Evolutionary conservation across 768 basidiomycete genomes (phyloP).

Genomic region (Serendipita vermifera): DNA sequence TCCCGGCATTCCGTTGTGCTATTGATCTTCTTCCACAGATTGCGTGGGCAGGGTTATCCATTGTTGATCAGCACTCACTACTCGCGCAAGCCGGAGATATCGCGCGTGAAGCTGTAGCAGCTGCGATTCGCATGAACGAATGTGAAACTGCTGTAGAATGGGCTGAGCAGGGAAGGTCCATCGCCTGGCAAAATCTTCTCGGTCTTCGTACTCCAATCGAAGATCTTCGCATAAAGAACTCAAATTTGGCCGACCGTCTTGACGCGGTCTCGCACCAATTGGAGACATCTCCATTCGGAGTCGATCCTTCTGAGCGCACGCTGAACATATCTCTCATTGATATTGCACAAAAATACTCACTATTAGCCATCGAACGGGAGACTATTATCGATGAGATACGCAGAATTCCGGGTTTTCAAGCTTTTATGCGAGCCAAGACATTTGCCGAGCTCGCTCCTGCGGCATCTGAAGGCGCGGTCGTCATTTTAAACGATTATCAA

Average conservation of each 20-base stretch:
- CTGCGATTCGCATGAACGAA: slow-evolving; percentile 8
- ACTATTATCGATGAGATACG: too few relatives aligned
- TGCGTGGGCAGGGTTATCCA: too few relatives aligned
- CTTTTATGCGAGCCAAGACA: slow-evolving; percentile 15
- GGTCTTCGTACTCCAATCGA: slow-evolving; percentile 21
- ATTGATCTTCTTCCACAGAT: too few relatives aligned
- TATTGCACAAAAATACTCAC: too few relatives aligned
- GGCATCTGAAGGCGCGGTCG: slow-evolving; percentile 16
- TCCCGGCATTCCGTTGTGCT: too few relatives aligned
- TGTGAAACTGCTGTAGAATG: slow-evolving; percentile 19
- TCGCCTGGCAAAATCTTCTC: slow-evolving; percentile 21
- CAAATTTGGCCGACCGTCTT: slow-evolving; percentile 13
- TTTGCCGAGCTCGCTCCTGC: slow-evolving; percentile 14
- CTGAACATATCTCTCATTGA: background rate
- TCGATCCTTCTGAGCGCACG: background rate
- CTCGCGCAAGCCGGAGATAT: too few relatives aligned
- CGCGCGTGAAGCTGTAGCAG: too few relatives aligned
- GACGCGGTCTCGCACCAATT: background rate
- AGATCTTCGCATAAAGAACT: slow-evolving; percentile 12
- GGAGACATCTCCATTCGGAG: background rate
- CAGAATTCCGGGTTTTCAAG: slow-evolving; percentile 14
- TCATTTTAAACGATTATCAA: slow-evolving; percentile 16
- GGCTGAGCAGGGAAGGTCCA: slow-evolving; percentile 21
- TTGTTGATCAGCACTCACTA: too few relatives aligned
- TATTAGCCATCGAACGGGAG: too few relatives aligned